These are phyloP conservation scores for Xylariomycetidae sp. DNA, from an alignment of 2,329 filamentous ascomycete genomes.

Conservation along the genomic window DNA sequence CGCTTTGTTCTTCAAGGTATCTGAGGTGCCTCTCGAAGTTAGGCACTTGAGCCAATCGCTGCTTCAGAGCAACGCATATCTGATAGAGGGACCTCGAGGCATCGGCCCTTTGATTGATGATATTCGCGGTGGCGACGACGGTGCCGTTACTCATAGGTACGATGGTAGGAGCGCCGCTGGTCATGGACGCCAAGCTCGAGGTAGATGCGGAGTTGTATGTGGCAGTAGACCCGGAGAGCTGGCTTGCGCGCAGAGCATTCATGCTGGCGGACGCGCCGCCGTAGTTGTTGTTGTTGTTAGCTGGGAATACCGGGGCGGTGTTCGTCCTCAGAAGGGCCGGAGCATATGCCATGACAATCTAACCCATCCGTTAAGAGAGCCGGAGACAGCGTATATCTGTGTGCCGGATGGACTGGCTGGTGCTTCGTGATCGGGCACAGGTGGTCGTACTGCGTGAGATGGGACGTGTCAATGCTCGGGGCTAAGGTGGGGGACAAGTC, in stretches of 20 bases:
- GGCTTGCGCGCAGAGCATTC: conserved; percentile 54
- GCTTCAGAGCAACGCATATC: conserved; percentile 82
- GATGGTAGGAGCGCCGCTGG: conserved; percentile 35
- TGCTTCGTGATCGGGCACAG: too few species aligned
- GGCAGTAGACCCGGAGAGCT: conserved; percentile 58
- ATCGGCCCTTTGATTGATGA: conserved; percentile 95
- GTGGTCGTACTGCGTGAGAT: too few species aligned
- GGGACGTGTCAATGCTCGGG: too few species aligned
- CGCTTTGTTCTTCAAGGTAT: conserved; percentile 65
- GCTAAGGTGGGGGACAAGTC: too few species aligned
- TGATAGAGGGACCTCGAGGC: conserved; percentile 90
- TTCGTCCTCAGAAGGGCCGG: conserved; percentile 53
- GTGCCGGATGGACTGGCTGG: too few species aligned
- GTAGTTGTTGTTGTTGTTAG: conserved; percentile 42
- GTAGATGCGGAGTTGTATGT: conserved; percentile 43
- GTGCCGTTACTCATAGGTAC: conserved; percentile 47
- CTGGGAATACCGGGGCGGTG: conserved; percentile 51
- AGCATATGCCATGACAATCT: conserved; percentile 52
- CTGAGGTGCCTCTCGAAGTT: conserved; percentile 72
- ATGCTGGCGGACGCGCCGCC: conserved; percentile 43
- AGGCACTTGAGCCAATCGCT: conserved; percentile 76
- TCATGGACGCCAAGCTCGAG: conserved; percentile 47
- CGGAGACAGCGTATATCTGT: too few species aligned
- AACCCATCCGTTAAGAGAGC: conserved; percentile 31
- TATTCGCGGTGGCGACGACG: conserved; percentile 78